Evolutionary conservation across 768 basidiomycete species (phyloP).

Genomic region (Phaeotremella fagi): DNA sequence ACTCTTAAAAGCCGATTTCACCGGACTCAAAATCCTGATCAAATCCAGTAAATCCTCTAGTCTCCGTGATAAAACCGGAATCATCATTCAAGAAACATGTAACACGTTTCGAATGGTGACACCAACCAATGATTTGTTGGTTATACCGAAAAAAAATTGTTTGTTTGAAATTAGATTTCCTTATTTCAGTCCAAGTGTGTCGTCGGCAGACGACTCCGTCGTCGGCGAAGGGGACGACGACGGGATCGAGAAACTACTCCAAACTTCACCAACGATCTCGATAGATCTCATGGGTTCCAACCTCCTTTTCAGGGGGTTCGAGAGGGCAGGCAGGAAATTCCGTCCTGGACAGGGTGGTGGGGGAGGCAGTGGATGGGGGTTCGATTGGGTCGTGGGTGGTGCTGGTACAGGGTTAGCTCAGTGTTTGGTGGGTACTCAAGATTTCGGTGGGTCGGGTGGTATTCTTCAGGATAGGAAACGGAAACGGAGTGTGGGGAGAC

Average conservation of each 20-base stretch:
- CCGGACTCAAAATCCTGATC: slow-evolving; percentile 26
- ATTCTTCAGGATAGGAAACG: slow-evolving; percentile 8
- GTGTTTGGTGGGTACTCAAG: not conserved
- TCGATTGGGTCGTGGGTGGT: slow-evolving; percentile 32
- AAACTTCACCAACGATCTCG: slow-evolving; percentile 25
- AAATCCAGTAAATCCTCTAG: slow-evolving; percentile 24
- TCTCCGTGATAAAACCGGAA: slow-evolving; percentile 26
- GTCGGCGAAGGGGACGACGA: slow-evolving; percentile 1
- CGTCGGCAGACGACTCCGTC: too few species aligned
- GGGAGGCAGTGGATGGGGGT: slow-evolving; percentile 42
- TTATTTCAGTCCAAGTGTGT: slow-evolving; percentile 37
- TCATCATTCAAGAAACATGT: slow-evolving; percentile 45
- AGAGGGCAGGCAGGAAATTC: slow-evolving; percentile 46
- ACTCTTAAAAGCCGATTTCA: slow-evolving; percentile 45
- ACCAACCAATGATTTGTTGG: slow-evolving; percentile 6
- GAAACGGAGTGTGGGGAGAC: slow-evolving; percentile 24
- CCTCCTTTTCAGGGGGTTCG: slow-evolving; percentile 34
- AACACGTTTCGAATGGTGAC: slow-evolving; percentile 40
- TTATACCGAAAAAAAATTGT: slow-evolving; percentile 42
- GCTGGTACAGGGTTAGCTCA: not conserved
- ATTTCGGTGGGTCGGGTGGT: not conserved
- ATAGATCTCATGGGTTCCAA: slow-evolving; percentile 35
- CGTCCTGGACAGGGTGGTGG: slow-evolving; percentile 28
- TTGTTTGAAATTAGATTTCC: slow-evolving; percentile 38
- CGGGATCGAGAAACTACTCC: slow-evolving; percentile 9